Base-by-base conservation (phyloP, 1,284 basidiomycete species). In the Inonotus obliquus region DNA sequence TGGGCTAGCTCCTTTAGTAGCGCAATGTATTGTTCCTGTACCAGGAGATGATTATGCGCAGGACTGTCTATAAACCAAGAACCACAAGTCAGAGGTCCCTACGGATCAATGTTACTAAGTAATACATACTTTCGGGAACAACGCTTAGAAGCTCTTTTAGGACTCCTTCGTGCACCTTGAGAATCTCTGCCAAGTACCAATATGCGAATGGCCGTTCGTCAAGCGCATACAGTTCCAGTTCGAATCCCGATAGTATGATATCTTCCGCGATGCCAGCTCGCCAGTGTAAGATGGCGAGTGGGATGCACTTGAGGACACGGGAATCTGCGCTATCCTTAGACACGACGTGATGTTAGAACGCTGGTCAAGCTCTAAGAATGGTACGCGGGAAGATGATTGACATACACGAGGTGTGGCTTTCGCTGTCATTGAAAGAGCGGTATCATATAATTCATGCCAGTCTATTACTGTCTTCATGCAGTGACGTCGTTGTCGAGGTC, bases 161-260 rank as follows among this genome's bases (percentile, higher is more conserved):
- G 62, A 78, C 79, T 4, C 71, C 70, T 10, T 87, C 67, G 66
- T 90, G 83, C n/a, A 71, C 70, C 21, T 83, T 79, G 1, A 86
- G 72, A 1, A 91, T 77, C 49, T 79, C 76, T 1, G 78, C 68
- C 6, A 78, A 73, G 67, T 91, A 88, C 86, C 89, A 92, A 73
- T 92, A 92, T 4, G 89, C 84, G 65, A 89, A 82, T 0, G 86
- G 76, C 47, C 77, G 80, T 68, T 94, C 91, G 45, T 86, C 80
- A 0, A 76, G 71, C 7, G 81, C 77, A 67, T 93, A 92, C 7
- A 94, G 72, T 49, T 89, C 86, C 27, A 92, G 75, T 69, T 92
- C 89, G 65, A 91, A 89, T 1, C 90, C 92, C 0, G 87, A 84
- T 54, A 89, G 75, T 9, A 91, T 73, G 19, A 93, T 77, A 65